Percentiles rank a stretch among this genome's conserved stretches.
Conservation (phyloP, 106 monocot species). For the Hemerocallis citrina region DNA sequence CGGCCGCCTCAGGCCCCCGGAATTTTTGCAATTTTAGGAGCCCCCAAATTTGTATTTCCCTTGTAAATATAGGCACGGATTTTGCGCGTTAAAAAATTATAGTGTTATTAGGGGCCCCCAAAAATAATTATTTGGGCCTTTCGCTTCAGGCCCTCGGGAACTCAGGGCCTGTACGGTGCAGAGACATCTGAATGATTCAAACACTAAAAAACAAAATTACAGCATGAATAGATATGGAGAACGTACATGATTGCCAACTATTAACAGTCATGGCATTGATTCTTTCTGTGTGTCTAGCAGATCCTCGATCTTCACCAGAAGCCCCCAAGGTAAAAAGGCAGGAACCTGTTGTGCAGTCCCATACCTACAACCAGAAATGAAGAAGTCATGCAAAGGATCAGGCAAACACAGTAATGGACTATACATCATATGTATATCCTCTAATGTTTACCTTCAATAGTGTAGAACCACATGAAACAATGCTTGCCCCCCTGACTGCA, state of each 20-base stretch:
- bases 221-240: neutral
- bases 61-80: too few species aligned
- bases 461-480: slow-evolving; percentile 83
- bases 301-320: slow-evolving; percentile 27
- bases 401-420: neutral
- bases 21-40: too few species aligned
- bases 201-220: neutral
- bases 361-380: slow-evolving; percentile 36
- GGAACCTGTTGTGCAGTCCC: slow-evolving; percentile 93
- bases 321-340: slow-evolving; percentile 76
- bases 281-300: slow-evolving; percentile 57
- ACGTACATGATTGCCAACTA: slow-evolving; percentile 77
- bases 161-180: too few species aligned
- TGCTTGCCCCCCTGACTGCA: slow-evolving; percentile 80
- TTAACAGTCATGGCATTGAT: slow-evolving; percentile 90
- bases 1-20: too few species aligned
- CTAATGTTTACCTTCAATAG: slow-evolving; percentile 53
- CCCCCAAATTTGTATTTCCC: too few species aligned
- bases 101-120: too few species aligned
- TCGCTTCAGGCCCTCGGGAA: too few species aligned
- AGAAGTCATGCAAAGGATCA: neutral
- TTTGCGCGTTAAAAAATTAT: too few species aligned
- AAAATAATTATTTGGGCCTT: too few species aligned
- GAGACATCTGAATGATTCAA: too few species aligned
- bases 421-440: neutral